Evolutionary conservation across 768 basidiomycete genomes (phyloP).

Genomic region (Lactarius akahatsu): DNA sequence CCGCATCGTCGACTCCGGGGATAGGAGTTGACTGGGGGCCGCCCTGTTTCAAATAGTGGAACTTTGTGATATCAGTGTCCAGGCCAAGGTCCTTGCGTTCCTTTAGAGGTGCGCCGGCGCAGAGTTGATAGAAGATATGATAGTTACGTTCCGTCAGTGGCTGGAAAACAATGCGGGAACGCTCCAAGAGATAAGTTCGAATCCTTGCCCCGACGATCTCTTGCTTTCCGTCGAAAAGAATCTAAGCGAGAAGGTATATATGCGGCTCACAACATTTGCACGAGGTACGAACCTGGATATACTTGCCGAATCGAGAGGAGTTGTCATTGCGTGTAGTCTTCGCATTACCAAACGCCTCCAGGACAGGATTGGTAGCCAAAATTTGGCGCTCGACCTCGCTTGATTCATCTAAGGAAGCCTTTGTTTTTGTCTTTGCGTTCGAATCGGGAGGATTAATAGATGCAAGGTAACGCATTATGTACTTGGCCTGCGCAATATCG

Average conservation of each 20-base stretch:
- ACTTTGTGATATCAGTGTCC: conserved; percentile 80
- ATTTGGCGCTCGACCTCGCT: conserved; percentile 98
- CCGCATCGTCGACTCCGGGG: conserved; percentile 89
- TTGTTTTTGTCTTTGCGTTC: conserved; percentile 60
- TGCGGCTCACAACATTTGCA: background rate
- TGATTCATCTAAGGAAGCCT: conserved; percentile 76
- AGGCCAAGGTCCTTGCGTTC: conserved; percentile 94
- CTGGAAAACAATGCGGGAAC: conserved; percentile 96
- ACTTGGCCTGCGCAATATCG: conserved; percentile 68
- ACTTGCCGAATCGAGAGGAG: conserved; percentile 98
- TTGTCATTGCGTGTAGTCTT: conserved; percentile 99
- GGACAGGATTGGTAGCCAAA: conserved; percentile 97
- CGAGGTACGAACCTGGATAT: conserved; percentile 83
- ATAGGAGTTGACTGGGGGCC: conserved; percentile 87
- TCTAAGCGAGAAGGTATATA: conserved; percentile 49
- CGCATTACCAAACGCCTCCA: conserved; percentile 98
- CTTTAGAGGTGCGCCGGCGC: conserved; percentile 91
- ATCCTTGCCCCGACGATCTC: conserved; percentile 99
- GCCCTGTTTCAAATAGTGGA: conserved; percentile 91
- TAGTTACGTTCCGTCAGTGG: conserved; percentile 97
- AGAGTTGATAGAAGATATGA: conserved; percentile 99
- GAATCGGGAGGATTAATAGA: conserved; percentile 87
- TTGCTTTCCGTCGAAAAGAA: conserved; percentile 92
- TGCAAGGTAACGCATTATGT: conserved; percentile 98
- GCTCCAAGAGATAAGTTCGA: conserved; percentile 95